Evolutionary conservation across 2,329 filamentous ascomycete species (phyloP), one percentile per base, ranked within the genome.

Genomic region (Septoria petroselini): DNA sequence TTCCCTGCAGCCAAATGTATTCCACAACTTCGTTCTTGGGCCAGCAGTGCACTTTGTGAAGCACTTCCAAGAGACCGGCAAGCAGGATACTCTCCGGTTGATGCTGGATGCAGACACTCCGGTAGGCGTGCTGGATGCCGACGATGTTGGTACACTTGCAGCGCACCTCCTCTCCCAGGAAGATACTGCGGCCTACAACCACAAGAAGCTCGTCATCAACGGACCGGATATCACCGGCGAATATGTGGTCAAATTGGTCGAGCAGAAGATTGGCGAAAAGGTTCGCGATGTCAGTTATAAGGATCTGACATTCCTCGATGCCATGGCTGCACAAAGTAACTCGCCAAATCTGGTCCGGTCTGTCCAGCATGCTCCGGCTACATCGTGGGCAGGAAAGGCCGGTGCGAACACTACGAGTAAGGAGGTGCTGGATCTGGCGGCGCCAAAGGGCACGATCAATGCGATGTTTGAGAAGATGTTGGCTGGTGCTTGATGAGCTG

Each of bases 1-100:
- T 0, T 73, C 70, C 0, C 59, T 74, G 4, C 70, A 71, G 54
- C 64, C 71, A 0, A 73, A 73, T 17, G 2, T 60, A 3, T 71
- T 70, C n/a, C 23, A 29, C 23, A 42, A 15, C 7, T 17, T 17
- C 23, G 14, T 14, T 7, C 12, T 42, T 1, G 40, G n/a, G 1
- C 27, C 25, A 0, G 23, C 29, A 11, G 40, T 31, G 8, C 23
- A 29, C 5, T n/a, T 12, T 5, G 30, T 33, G 11, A 33, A 33
- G 30, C 30, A 33, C 14, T 33, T n/a, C 30, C 5, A 33, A 12
- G 14, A n/a, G 30, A 33, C 30, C 30, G 14, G 30, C 23, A 27
- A 27, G 23, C 23, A 27, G 23, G 23, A 27, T 27, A 27, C 23
- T 27, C 23, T 27, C 23, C 23, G 23, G 23, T 9, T 27, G 23